These are phyloP conservation scores for Helichrysum umbraculigerum DNA, from an alignment of 129 eudicot species.

Conservation along the genomic window DNA sequence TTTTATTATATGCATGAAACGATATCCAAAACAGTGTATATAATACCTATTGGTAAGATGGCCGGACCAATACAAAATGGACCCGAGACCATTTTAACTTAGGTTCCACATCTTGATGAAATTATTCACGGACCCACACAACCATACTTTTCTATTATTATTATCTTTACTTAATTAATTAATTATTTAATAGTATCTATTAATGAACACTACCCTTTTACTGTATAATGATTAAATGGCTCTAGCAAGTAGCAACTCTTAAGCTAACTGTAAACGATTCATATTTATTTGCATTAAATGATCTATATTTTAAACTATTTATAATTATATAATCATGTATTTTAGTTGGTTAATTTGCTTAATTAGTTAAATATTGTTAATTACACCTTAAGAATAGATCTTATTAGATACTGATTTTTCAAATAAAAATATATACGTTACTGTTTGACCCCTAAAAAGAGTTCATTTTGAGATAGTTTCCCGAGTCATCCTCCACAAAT, in stretches of 20 bases:
- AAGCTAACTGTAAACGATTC: background rate
- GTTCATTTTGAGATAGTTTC: too few species aligned
- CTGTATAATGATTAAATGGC: background rate
- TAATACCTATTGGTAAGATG: background rate
- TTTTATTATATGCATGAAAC: conserved; percentile 6
- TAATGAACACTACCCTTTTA: background rate
- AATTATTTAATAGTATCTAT: background rate
- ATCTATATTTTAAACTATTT: background rate
- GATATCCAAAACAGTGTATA: background rate
- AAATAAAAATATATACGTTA: too few species aligned
- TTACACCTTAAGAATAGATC: too few species aligned
- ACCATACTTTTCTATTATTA: background rate
- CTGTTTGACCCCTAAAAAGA: too few species aligned
- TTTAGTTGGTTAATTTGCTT: background rate
- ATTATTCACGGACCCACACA: conserved; percentile 10
- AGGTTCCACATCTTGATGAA: background rate
- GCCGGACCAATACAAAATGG: conserved; percentile 14
- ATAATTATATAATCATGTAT: background rate
- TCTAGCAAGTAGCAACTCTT: background rate
- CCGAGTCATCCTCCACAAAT: too few species aligned
- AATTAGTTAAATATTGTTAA: too few species aligned
- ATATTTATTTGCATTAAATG: background rate
- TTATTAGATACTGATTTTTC: too few species aligned
- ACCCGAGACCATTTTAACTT: background rate
- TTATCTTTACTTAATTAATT: background rate